These are phyloP conservation scores for Calamus simplicifolius DNA, from an alignment of 176 grass and related monocot genomes.

Conservation along the genomic window DNA sequence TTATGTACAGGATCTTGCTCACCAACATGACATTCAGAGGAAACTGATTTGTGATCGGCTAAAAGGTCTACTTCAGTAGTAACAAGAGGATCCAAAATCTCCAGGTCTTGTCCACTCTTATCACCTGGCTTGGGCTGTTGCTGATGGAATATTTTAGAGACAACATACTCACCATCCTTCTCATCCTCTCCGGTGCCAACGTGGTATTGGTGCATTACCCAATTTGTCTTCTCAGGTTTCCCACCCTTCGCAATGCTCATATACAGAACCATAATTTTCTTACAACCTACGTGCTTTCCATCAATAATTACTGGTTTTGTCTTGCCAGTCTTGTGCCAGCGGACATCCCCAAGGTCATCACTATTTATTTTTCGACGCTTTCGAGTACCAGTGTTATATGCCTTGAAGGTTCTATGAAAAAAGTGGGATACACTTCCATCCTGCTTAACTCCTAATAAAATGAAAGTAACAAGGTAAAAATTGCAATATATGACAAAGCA, in stretches of 20 bases:
- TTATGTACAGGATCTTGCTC: constrained; percentile 31
- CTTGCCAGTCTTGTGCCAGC: constrained; percentile 98
- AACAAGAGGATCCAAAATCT: constrained; percentile 28
- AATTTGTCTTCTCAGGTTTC: constrained; percentile 83
- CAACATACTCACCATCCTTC: constrained; percentile 72
- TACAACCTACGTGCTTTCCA: constrained; percentile 68
- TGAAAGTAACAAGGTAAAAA: not conserved
- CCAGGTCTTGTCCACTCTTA: constrained; percentile 39
- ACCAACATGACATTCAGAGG: constrained; percentile 27
- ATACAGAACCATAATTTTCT: constrained; percentile 98
- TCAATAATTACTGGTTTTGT: constrained; percentile 72
- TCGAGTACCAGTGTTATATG: constrained; percentile 84
- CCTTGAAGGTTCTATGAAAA: constrained; percentile 91
- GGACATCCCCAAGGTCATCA: constrained; percentile 53
- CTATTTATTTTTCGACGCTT: constrained; percentile 91
- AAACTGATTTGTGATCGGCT: constrained; percentile 18
- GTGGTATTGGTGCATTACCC: constrained; percentile 98
- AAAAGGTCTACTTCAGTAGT: constrained; percentile 21
- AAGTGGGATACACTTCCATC: constrained; percentile 93
- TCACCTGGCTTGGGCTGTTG: constrained; percentile 61
- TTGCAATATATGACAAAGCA: not conserved
- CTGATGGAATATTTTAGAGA: constrained; percentile 91
- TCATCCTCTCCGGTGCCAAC: constrained; percentile 88
- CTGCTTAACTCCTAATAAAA: constrained; percentile 62
- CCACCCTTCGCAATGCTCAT: constrained; percentile 56